Base-by-base conservation (phyloP, 176 grass and related monocot species). In the Juncus inflexus region DNA sequence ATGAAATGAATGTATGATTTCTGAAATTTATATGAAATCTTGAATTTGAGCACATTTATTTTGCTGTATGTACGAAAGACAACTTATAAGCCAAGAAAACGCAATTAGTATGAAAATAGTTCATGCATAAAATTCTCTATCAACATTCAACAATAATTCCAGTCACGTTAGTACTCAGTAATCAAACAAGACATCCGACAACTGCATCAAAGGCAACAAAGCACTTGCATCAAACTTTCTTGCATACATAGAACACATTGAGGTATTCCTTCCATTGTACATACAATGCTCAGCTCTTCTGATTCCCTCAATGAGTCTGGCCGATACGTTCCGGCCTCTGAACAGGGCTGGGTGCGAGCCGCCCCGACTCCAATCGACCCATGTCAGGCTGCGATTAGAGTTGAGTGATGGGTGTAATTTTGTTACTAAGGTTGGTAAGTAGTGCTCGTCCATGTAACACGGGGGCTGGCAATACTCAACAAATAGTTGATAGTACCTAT, bases 401-500 rank as follows among this genome's bases (percentile, higher is more conserved):
- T 63, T 72, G 10, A 40, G 40, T 4, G n/a, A 45, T 3, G 66
- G 60, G 50, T 52, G 55, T 12, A 76, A 40, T 57, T 77, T 77
- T 68, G 66, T 28, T 12, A 77, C 42, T 12, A 77, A 35, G 15
- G 79, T 82, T 16, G 79, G 73, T 10, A 82, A 35, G 65, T 82
- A 82, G 65, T 82, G 79, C 49, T 82, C 79, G 11, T 82, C 73
- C 64, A 63, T 51, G 60, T 76, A 76, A 58, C 79, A 82, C 2
- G 60, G 73, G 0, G 79, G 58, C 63, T 12, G 59, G 58, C 79
- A 81, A 40, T 70, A 54, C 52, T 75, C 63, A 7, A 47, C 63
- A 42, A 81, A 76, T 38, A 76, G 8, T 13, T 45, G 57, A 38
- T 70, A 70, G 42, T 43, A n/a, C n/a, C n/a, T n/a, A n/a, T n/a